A percentile compares a stretch with the other conserved stretches of the same genome.
Evolutionary conservation across 1,284 basidiomycete genomes (phyloP).

Genomic region (Ganoderma sp.): DNA sequence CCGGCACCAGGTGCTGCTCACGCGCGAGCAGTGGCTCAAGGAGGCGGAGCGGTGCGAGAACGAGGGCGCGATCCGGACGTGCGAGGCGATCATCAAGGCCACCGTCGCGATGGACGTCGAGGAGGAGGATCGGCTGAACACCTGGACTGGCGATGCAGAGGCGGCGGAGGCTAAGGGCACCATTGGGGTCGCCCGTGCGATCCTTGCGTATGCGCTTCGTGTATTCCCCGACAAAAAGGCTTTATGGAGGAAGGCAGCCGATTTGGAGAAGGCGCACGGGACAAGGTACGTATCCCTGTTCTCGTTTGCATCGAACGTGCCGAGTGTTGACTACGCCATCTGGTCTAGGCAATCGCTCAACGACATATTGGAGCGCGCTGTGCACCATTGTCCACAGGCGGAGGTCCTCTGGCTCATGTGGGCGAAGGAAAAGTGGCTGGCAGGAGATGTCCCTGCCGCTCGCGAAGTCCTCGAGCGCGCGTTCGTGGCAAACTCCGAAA

Average conservation of each 20-base stretch:
- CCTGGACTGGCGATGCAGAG: conserved; percentile 94
- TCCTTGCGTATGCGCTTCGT: conserved; percentile 88
- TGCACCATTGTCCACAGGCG: conserved; percentile 89
- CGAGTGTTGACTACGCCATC: neutral
- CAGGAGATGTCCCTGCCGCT: conserved; percentile 86
- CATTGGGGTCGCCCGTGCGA: conserved; percentile 85
- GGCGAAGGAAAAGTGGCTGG: conserved; percentile 93
- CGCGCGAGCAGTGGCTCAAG: conserved; percentile 94
- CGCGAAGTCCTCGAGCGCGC: conserved; percentile 88
- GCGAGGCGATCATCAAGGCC: conserved; percentile 94
- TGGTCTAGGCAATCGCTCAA: conserved; percentile 75
- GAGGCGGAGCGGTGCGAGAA: conserved; percentile 93
- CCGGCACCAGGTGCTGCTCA: conserved; percentile 86
- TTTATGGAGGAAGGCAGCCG: conserved; percentile 91
- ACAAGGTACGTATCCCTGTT: conserved; percentile 56
- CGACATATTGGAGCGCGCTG: conserved; percentile 81
- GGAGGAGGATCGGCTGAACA: conserved; percentile 89
- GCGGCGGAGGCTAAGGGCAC: conserved; percentile 75
- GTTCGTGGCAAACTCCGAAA: conserved; percentile 95
- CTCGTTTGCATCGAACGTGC: conserved; percentile 6
- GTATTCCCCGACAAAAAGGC: conserved; percentile 87
- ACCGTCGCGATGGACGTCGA: conserved; percentile 95
- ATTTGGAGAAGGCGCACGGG: conserved; percentile 91
- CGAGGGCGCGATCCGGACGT: conserved; percentile 86
- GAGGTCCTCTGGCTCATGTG: conserved; percentile 98